Evolutionary conservation across 192 early-diverging fungal species (phyloP), one percentile per base, ranked within the genome.

Genomic region (Podila epicladia): DNA sequence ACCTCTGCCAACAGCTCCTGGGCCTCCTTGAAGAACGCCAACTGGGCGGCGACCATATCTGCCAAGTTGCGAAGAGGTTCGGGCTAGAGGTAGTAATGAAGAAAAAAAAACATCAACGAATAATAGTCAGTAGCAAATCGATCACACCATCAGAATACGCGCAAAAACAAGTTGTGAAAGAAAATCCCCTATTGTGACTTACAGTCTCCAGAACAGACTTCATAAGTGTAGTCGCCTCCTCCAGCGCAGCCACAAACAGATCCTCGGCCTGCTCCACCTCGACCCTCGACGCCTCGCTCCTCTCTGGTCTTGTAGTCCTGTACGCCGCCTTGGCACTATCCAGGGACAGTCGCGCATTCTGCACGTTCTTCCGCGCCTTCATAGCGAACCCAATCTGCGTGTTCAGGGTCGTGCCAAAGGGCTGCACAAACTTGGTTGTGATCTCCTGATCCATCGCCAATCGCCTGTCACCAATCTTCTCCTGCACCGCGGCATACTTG

Each of bases 151-250:
- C 38, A 35, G 0, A n/a, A 17, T 2, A 20, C 24, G 3, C 11
- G 5, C 31, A 19, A 60, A 37, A 17, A 24, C 15, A 5, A 12
- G 29, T 2, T 8, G 35, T 58, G 26, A 45, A 28, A 0, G 24
- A 20, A 17, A 72, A 17, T 3, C 29, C 29, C 29, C 29, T 69
- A 70, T 57, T 22, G 8, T 37, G 32, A 9, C 87, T 85, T 82
- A 89, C 89, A 76, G 87, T 94, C 74, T 96, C 96, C 31, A 98
- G 89, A 9, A 97, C 95, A 28, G 91, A 84, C 76, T 94, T 94
- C 98, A 99, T 99, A 68, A 96, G 89, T 11, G 86, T 92, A 83
- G 96, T 99, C 22, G 96, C 95, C 74, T 98, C 96, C 77, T 98
- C 97, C 32, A 99, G 93, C 8, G 94, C 93, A 17, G 93, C 94